Evolutionary conservation across 371 early-diverging fungal genomes (phyloP), one percentile per base, ranked within the genome.

Genomic region (Dichotomocladium elegans): DNA sequence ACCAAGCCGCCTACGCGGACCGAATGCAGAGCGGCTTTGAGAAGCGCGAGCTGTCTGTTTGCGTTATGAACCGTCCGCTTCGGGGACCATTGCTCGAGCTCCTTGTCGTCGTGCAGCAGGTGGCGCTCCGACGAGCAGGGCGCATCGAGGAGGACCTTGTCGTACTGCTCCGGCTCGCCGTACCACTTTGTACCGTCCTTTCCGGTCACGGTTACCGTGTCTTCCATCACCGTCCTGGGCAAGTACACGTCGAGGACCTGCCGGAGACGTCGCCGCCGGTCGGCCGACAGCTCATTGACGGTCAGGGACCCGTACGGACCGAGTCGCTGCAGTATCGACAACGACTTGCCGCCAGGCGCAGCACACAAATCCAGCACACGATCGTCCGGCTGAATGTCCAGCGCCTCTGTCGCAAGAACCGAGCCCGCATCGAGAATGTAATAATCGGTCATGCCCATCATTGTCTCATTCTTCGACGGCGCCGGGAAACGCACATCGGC

Each of bases 351-450:
- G 12, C 89, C 92, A 3, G 87, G 87, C 1, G 87, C 88, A 24
- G 82, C 90, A 60, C 93, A 91, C 17, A 93, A 62, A 60, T 93
- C 92, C 25, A 93, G 70, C 0, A 93, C 85, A 49, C 88, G 85
- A 52, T 93, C 86, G 26, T 82, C 74, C 0, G 82, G 79, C 22
- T 79, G 58, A 4, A 86, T 67, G 5, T 74, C 77, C 6, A 91
- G 63, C 0, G 90, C 87, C 3, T 70, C 66, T 6, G 72, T 72
- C 59, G 89, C 55, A 0, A 89, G 59, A 3, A 85, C 86, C 0
- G 87, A 88, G 12, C 83, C 81, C 11, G 89, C 79, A 53, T 91
- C 91, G 48, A 92, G 44, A 37, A 77, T 69, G 53, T 83, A 85
- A 51, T 81, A 73, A 27, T 77, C 74, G 0, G 63, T 66, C 19